Conservation (phyloP, 2,329 filamentous ascomycete species). For the Colletotrichum paranaense region DNA sequence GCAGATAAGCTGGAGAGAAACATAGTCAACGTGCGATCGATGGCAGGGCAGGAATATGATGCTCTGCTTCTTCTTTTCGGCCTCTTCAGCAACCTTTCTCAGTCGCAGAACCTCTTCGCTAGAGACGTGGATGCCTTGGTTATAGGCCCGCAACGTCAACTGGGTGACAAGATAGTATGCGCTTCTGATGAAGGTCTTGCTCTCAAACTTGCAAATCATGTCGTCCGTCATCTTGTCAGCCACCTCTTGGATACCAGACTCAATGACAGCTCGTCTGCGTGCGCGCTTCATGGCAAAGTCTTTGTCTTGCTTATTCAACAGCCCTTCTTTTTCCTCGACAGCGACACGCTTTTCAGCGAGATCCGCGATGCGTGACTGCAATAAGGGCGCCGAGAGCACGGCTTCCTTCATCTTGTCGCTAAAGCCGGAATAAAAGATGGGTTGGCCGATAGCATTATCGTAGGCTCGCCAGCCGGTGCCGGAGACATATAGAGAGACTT, state of each 20-base stretch:
- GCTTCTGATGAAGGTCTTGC: slow-evolving; percentile 88
- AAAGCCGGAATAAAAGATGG: slow-evolving; percentile 93
- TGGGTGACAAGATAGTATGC: slow-evolving; percentile 93
- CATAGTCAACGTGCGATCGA: slow-evolving; percentile 95
- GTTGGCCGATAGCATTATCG: slow-evolving; percentile 88
- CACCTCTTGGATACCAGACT: slow-evolving; percentile 80
- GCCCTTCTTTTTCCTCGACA: slow-evolving; percentile 81
- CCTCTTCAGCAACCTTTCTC: slow-evolving; percentile 83
- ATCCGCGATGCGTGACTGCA: slow-evolving; percentile 80
- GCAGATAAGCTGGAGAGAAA: slow-evolving; percentile 94
- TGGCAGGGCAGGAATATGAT: slow-evolving; percentile 97
- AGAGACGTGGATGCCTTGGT: slow-evolving; percentile 96
- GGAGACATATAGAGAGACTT: slow-evolving; percentile 92
- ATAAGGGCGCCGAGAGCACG: slow-evolving; percentile 80
- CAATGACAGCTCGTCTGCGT: slow-evolving; percentile 72
- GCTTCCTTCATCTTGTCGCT: slow-evolving; percentile 86
- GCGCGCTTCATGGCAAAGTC: slow-evolving; percentile 64
- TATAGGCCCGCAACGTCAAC: slow-evolving; percentile 90
- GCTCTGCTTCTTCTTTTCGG: slow-evolving; percentile 88
- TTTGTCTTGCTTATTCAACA: slow-evolving; percentile 67
- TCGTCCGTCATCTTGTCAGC: slow-evolving; percentile 88
- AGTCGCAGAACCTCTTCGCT: slow-evolving; percentile 91
- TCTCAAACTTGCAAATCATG: slow-evolving; percentile 99
- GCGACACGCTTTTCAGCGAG: slow-evolving; percentile 80
- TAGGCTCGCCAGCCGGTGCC: slow-evolving; percentile 97